Conservation (phyloP, 73 alveolate genomes). For the Tetrahymena thermophila region DNA sequence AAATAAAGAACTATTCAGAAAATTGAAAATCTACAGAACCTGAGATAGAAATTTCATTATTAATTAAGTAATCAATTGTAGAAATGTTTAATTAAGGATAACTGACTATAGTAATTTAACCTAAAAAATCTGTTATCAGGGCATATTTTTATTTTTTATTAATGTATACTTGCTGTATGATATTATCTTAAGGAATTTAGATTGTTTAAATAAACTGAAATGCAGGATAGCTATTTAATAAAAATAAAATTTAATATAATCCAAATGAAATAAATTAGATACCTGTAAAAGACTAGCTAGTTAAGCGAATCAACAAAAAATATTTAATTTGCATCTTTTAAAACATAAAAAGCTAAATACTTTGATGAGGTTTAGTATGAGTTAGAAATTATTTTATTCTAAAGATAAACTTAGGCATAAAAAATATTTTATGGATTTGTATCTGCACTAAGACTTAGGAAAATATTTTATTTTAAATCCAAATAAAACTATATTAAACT, state of each 20-base stretch:
- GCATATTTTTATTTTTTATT: background rate
- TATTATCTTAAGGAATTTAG: too few relatives aligned
- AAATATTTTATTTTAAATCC: background rate
- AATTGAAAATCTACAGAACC: background rate
- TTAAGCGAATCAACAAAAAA: background rate
- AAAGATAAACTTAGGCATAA: background rate
- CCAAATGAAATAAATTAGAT: background rate
- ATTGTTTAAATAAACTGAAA: background rate
- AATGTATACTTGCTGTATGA: too few relatives aligned
- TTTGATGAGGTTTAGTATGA: background rate
- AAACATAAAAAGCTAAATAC: background rate
- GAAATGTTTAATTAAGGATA: background rate
- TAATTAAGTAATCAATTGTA: background rate
- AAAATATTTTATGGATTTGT: background rate
- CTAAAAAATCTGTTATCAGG: background rate
- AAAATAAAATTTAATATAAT: background rate
- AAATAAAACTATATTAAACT: background rate
- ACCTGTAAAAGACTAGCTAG: background rate
- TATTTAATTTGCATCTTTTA: background rate
- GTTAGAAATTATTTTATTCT: background rate
- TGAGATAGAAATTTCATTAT: background rate
- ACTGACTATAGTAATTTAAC: background rate
- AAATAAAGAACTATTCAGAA: background rate
- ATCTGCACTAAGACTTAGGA: background rate
- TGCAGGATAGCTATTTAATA: background rate